Conservation (phyloP, 148 eudicot species). For the Simmondsia chinensis region DNA sequence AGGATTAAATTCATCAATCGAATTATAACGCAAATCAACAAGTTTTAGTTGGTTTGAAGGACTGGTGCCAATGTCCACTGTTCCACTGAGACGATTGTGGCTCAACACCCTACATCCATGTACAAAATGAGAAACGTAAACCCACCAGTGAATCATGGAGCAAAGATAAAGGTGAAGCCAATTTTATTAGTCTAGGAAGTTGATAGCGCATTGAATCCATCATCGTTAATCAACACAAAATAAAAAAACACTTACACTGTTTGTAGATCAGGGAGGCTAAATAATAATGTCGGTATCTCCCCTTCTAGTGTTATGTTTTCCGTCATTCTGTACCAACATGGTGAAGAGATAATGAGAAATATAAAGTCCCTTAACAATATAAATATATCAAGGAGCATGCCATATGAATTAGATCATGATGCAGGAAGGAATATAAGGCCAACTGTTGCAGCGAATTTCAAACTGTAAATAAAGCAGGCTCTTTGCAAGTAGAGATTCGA, state of each 20-base stretch:
- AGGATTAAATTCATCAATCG: slow-evolving; percentile 21
- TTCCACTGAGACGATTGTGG: slow-evolving; percentile 56
- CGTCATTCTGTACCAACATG: slow-evolving; percentile 23
- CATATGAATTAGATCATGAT: neutral
- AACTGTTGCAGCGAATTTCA: too few species aligned
- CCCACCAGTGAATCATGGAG: too few species aligned
- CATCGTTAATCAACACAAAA: too few species aligned
- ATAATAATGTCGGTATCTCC: slow-evolving; percentile 15
- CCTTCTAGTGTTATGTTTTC: slow-evolving; percentile 23
- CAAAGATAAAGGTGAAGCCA: too few species aligned
- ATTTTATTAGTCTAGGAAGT: too few species aligned
- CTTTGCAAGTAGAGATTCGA: too few species aligned
- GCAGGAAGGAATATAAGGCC: too few species aligned
- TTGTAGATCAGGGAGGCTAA: slow-evolving; percentile 24
- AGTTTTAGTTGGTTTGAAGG: slow-evolving; percentile 31
- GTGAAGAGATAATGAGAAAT: neutral
- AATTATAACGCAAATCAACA: slow-evolving; percentile 46
- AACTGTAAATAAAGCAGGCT: too few species aligned
- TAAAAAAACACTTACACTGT: too few species aligned
- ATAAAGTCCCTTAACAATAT: neutral
- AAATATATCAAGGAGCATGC: neutral
- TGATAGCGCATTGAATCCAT: too few species aligned
- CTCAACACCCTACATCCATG: slow-evolving; percentile 35
- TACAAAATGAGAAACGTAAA: neutral
- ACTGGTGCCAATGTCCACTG: slow-evolving; percentile 35